Conservation (phyloP, 2,329 filamentous ascomycete species). For the Bipolaris gigantea region DNA sequence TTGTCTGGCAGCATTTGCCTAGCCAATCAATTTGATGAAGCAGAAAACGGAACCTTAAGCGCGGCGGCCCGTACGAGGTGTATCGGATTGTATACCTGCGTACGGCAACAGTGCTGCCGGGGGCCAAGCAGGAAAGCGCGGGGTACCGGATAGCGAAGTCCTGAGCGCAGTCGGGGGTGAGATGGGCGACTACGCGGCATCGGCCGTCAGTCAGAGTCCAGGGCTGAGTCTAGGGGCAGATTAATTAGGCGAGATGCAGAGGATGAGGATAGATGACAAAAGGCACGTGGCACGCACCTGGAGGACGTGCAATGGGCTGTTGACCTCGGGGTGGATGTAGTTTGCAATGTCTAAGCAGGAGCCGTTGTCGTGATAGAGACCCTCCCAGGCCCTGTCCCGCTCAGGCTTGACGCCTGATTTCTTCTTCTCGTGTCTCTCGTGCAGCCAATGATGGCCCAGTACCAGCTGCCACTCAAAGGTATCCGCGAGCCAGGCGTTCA, state of each 20-base stretch:
- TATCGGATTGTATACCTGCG: slow-evolving; percentile 29
- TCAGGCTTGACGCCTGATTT: slow-evolving; percentile 4
- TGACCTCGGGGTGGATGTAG: slow-evolving; percentile 8
- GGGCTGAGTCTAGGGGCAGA: slow-evolving; percentile 15
- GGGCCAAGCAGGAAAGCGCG: neutral
- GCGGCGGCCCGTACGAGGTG: slow-evolving; percentile 33
- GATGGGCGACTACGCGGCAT: slow-evolving; percentile 19
- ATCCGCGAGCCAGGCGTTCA: slow-evolving; percentile 29
- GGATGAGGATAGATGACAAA: neutral
- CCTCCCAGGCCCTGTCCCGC: slow-evolving; percentile 20
- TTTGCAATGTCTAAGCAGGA: slow-evolving; percentile 37
- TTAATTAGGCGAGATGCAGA: slow-evolving; percentile 3
- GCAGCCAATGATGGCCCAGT: slow-evolving; percentile 29
- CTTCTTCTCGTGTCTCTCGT: slow-evolving; percentile 15
- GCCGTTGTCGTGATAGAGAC: slow-evolving; percentile 41
- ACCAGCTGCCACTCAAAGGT: slow-evolving; percentile 24
- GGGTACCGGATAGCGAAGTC: slow-evolving; percentile 12
- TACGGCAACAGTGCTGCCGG: slow-evolving; percentile 19
- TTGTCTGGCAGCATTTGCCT: neutral
- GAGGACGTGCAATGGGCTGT: slow-evolving; percentile 25
- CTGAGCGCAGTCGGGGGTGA: slow-evolving; percentile 15
- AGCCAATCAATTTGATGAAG: slow-evolving; percentile 25
- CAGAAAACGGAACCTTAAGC: slow-evolving; percentile 23
- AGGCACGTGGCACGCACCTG: slow-evolving; percentile 21
- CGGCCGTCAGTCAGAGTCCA: slow-evolving; percentile 36